Conservation (phyloP, 2,329 filamentous ascomycete genomes). For the Huntiella savannae region DNA sequence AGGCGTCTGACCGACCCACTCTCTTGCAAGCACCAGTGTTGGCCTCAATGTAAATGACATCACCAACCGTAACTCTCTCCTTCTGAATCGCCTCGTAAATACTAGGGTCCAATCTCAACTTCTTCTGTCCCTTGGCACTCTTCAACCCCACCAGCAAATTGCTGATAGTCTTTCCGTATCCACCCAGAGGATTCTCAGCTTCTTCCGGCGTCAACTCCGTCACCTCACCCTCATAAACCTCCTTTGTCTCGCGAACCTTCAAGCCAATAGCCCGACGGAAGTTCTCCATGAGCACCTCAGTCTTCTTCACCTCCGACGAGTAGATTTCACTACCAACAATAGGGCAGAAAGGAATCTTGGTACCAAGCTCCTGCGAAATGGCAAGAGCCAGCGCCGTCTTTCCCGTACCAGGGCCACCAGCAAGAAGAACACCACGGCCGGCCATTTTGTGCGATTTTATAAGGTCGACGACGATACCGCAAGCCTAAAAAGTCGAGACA, state of each 20-base stretch:
- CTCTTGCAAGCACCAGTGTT: conserved; percentile 97
- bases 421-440: conserved; percentile 77
- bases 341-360: conserved; percentile 94
- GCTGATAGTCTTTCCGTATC: conserved; percentile 93
- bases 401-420: conserved; percentile 86
- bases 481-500: conserved; percentile 40
- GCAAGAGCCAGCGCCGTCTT: conserved; percentile 93
- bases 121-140: conserved; percentile 93
- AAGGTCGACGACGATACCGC: conserved; percentile 86
- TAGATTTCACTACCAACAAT: conserved; percentile 98
- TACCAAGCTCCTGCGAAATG: conserved; percentile 90
- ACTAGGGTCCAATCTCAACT: conserved; percentile 85
- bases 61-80: conserved; percentile 85
- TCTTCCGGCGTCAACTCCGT: conserved; percentile 95
- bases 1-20: conserved; percentile 87
- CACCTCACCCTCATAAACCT: conserved; percentile 97
- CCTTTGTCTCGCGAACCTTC: conserved; percentile 94
- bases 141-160: conserved; percentile 88
- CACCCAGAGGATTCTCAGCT: conserved; percentile 89
- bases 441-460: conserved; percentile 97
- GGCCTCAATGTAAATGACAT: conserved; percentile 97
- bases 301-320: conserved; percentile 98
- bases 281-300: conserved; percentile 97
- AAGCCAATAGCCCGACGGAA: conserved; percentile 91
- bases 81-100: conserved; percentile 99